Percentiles rank a stretch among this genome's conserved stretches.
phyloP scores from a whole-genome alignment of 331 rosid genomes.

The Stylosanthes scabra region DNA sequence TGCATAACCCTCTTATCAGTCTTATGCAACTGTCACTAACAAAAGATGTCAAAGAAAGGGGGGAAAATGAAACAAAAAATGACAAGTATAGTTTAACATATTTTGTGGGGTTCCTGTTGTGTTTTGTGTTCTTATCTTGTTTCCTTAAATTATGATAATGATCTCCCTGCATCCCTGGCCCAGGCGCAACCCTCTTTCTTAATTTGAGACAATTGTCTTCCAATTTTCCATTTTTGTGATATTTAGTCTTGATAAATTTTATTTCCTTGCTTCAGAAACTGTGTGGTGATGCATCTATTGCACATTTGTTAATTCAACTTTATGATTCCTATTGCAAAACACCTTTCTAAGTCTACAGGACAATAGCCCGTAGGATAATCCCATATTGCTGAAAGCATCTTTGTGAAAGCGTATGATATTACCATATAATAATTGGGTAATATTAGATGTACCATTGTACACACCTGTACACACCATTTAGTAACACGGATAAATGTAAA shows the following conservation, averaged over 20 bases:
- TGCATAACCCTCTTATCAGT: constrained; percentile 1
- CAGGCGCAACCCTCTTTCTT: background rate
- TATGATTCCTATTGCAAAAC: background rate
- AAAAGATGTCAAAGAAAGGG: constrained; percentile 20
- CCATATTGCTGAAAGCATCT: constrained; percentile 12
- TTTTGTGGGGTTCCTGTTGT: background rate
- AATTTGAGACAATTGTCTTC: background rate
- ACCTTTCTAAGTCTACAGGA: background rate
- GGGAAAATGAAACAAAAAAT: background rate
- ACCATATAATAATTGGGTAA: constrained; percentile 5
- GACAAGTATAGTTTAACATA: background rate
- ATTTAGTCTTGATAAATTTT: constrained; percentile 10
- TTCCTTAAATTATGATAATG: constrained; percentile 20
- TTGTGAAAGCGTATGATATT: constrained; percentile 8
- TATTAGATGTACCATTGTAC: too few species aligned
- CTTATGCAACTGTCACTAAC: background rate
- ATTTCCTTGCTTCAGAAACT: constrained; percentile 21
- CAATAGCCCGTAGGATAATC: constrained; percentile 2
- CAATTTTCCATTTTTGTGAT: constrained; percentile 10
- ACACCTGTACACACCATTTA: too few species aligned
- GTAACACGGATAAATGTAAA: too few species aligned
- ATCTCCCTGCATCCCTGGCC: background rate
- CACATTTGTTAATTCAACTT: background rate
- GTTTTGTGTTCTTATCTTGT: constrained; percentile 14
- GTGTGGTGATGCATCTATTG: background rate